Conservation (phyloP, 202 grass and related monocot genomes). For the Carex arenaria region DNA sequence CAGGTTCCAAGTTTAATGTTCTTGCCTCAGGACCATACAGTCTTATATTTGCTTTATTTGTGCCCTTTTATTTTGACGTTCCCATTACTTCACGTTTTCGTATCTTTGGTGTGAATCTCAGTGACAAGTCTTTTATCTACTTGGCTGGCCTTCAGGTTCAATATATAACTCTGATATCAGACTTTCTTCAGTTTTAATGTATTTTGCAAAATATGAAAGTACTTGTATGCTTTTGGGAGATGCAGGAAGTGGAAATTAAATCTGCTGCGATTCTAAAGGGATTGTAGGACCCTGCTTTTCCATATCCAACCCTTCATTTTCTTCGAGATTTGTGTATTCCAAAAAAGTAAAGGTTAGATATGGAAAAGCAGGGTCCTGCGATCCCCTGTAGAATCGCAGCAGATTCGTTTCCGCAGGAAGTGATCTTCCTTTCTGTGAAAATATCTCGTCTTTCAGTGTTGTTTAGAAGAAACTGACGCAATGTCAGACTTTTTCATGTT, state of each 20-base stretch:
- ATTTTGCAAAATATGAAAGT: background rate
- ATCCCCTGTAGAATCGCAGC: too few relatives aligned
- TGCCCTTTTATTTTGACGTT: slow-evolving; percentile 89
- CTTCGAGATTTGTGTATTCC: too few relatives aligned
- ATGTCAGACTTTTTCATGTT: background rate
- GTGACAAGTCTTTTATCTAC: slow-evolving; percentile 87
- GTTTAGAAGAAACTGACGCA: background rate
- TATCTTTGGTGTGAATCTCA: slow-evolving; percentile 76
- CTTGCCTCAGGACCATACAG: slow-evolving; percentile 89
- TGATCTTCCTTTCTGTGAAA: too few relatives aligned
- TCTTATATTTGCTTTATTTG: slow-evolving; percentile 87
- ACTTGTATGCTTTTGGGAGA: background rate
- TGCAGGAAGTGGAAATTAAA: too few relatives aligned
- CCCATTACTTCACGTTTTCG: slow-evolving; percentile 73
- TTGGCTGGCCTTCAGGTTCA: slow-evolving; percentile 85
- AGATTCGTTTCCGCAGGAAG: too few relatives aligned
- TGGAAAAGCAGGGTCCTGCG: too few relatives aligned
- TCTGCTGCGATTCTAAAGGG: too few relatives aligned
- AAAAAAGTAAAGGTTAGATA: too few relatives aligned
- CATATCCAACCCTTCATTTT: too few relatives aligned
- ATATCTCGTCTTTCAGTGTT: background rate
- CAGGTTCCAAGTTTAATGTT: slow-evolving; percentile 62
- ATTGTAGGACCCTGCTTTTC: too few relatives aligned
- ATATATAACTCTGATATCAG: slow-evolving; percentile 20
- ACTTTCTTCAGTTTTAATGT: slow-evolving; percentile 22